A percentile compares a stretch with the other conserved stretches of the same genome.
Conservation (phyloP, 768 basidiomycete genomes). For the Boletus tomentosulus region DNA sequence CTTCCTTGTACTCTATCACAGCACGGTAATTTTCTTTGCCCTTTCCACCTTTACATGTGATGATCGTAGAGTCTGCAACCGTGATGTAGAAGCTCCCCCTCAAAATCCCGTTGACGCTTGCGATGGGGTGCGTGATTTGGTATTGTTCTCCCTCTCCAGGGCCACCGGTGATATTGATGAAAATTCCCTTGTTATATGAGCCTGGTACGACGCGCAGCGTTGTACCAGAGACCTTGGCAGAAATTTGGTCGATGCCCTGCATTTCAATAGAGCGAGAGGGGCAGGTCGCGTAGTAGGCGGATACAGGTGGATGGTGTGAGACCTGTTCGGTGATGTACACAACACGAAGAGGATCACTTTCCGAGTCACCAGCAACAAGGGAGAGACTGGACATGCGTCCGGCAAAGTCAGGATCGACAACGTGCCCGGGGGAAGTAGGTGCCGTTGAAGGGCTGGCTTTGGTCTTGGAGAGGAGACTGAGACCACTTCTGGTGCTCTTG, state of each 20-base stretch:
- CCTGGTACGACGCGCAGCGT: conserved; percentile 81
- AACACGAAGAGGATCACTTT: conserved; percentile 50
- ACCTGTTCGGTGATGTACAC: conserved; percentile 89
- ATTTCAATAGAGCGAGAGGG: conserved; percentile 70
- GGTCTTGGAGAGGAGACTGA: conserved; percentile 52
- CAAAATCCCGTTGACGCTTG: conserved; percentile 87
- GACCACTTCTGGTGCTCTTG: conserved; percentile 55
- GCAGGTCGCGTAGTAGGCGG: conserved; percentile 75
- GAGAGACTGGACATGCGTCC: conserved; percentile 61
- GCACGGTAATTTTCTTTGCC: conserved; percentile 64
- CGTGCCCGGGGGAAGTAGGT: conserved; percentile 46
- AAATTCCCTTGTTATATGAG: conserved; percentile 83
- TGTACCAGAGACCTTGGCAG: conserved; percentile 88
- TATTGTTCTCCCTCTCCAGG: conserved; percentile 77
- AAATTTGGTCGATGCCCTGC: conserved; percentile 87
- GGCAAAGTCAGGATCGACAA: conserved; percentile 36
- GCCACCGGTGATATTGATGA: conserved; percentile 70
- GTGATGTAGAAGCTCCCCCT: conserved; percentile 92
- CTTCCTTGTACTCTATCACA: conserved; percentile 93
- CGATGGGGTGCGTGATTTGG: conserved; percentile 86
- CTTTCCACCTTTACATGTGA: conserved; percentile 74
- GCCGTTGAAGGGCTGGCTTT: conserved; percentile 32
- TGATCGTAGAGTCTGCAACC: conserved; percentile 70
- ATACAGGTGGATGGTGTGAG: conserved; percentile 95
- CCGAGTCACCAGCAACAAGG: conserved; percentile 37